Percentiles rank a stretch among this genome's conserved stretches.
phyloP scores from a whole-genome alignment of 306 rosid genomes.

The Acacia acuminata region DNA sequence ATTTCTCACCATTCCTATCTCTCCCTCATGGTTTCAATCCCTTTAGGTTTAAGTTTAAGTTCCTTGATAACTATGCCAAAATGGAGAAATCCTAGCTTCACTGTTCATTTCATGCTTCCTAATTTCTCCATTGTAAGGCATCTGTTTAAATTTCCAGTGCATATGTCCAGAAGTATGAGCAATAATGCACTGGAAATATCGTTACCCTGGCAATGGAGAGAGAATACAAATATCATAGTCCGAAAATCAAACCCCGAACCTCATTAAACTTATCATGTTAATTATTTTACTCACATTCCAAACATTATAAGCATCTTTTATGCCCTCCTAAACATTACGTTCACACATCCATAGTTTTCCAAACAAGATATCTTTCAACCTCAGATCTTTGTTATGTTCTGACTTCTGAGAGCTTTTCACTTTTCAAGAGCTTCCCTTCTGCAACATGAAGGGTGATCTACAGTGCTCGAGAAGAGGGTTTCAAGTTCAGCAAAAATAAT shows the following conservation, averaged over 20 bases:
- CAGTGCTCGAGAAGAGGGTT: not conserved
- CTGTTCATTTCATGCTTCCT: not conserved
- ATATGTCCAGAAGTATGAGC: too few relatives aligned
- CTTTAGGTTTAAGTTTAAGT: not conserved
- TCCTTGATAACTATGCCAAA: not conserved
- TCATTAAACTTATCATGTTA: not conserved
- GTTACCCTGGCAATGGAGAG: not conserved
- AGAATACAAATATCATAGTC: not conserved
- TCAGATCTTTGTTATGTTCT: not conserved
- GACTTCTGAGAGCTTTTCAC: not conserved
- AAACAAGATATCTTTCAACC: not conserved
- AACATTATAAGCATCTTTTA: not conserved
- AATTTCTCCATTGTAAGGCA: not conserved
- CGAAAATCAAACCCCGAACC: not conserved
- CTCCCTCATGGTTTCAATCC: not conserved
- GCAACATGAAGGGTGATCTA: not conserved
- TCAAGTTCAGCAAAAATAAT: not conserved
- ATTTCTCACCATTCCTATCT: not conserved
- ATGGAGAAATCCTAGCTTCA: not conserved
- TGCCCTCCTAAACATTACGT: not conserved
- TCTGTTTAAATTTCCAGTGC: not conserved
- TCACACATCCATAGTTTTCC: not conserved
- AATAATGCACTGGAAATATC: not conserved
- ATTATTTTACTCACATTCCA: conserved; percentile 2
- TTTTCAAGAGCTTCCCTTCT: not conserved